phyloP scores from a whole-genome alignment of 2,329 filamentous ascomycete species.

The Verruconis gallopava region DNA sequence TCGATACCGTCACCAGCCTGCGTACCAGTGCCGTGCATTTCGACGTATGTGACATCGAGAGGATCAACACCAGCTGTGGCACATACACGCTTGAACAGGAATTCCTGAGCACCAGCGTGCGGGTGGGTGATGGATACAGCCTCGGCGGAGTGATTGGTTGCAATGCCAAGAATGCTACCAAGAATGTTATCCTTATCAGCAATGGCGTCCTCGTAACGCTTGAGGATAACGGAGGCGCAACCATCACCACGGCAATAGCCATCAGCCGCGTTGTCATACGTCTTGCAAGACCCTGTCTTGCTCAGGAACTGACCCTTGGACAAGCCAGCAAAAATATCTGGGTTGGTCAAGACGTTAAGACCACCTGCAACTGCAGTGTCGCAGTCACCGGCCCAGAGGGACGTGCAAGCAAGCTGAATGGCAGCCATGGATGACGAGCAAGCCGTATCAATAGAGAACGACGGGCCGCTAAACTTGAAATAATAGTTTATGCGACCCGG shows the following conservation, averaged over 20 bases:
- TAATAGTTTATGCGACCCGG: constrained; percentile 61
- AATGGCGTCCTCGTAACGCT: constrained; percentile 66
- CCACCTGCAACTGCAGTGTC: constrained; percentile 73
- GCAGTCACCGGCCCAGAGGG: constrained; percentile 62
- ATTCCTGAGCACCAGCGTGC: constrained; percentile 62
- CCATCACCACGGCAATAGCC: constrained; percentile 74
- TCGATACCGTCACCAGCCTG: constrained; percentile 75
- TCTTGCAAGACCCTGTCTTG: constrained; percentile 63
- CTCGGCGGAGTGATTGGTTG: constrained; percentile 72
- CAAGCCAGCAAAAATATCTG: constrained; percentile 65
- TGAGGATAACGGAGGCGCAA: constrained; percentile 61
- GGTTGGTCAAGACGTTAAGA: constrained; percentile 65
- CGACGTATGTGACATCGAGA: constrained; percentile 66
- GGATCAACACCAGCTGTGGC: constrained; percentile 63
- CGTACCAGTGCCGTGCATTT: constrained; percentile 83
- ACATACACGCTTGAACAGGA: constrained; percentile 57
- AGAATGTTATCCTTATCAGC: constrained; percentile 59
- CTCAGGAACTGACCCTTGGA: constrained; percentile 68
- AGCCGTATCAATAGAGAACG: constrained; percentile 62
- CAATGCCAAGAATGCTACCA: constrained; percentile 60
- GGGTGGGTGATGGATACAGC: constrained; percentile 76
- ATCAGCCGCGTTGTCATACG: constrained; percentile 68
- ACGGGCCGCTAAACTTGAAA: constrained; percentile 64
- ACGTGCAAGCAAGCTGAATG: constrained; percentile 58
- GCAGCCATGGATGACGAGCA: constrained; percentile 64